A percentile compares a stretch with the other conserved stretches of the same genome.
Evolutionary conservation across 148 eudicot species (phyloP).

Genomic region (Chenopodium berlandieri): DNA sequence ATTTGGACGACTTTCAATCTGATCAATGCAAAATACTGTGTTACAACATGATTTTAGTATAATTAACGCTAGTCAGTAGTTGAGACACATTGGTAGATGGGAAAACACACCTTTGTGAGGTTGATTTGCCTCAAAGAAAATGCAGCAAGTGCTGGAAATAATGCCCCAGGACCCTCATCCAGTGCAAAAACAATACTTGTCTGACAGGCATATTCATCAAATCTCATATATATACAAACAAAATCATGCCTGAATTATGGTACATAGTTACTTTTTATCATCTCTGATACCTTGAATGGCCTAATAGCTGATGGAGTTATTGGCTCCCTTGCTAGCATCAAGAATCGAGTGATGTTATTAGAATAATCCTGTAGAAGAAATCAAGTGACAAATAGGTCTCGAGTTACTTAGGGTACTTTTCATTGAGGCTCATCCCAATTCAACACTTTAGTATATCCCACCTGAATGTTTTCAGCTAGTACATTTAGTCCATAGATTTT

Average conservation of each 20-base stretch:
- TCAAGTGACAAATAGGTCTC: not conserved
- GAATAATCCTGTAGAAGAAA: conserved; percentile 63
- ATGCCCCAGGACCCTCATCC: conserved; percentile 83
- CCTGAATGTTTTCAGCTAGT: conserved; percentile 89
- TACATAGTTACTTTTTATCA: not conserved
- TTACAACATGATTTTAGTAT: not conserved
- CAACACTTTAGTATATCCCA: conserved; percentile 19
- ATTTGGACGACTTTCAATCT: conserved; percentile 93
- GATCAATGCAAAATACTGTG: conserved; percentile 7
- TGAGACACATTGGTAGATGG: not conserved
- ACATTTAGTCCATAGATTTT: conserved; percentile 66
- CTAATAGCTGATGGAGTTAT: conserved; percentile 52
- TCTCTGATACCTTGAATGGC: conserved; percentile 63
- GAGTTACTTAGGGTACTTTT: conserved; percentile 4
- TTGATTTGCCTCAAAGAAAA: conserved; percentile 75
- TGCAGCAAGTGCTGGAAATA: conserved; percentile 83
- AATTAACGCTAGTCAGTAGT: not conserved
- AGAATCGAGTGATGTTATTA: conserved; percentile 73
- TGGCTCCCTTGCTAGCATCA: conserved; percentile 80
- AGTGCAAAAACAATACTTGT: conserved; percentile 89
- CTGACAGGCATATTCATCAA: conserved; percentile 31
- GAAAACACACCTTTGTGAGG: conserved; percentile 63
- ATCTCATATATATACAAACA: not conserved
- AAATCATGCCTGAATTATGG: not conserved
- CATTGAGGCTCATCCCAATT: not conserved